Conservation (phyloP, 805 yeast species). For the Yarrowia keelungensis region DNA sequence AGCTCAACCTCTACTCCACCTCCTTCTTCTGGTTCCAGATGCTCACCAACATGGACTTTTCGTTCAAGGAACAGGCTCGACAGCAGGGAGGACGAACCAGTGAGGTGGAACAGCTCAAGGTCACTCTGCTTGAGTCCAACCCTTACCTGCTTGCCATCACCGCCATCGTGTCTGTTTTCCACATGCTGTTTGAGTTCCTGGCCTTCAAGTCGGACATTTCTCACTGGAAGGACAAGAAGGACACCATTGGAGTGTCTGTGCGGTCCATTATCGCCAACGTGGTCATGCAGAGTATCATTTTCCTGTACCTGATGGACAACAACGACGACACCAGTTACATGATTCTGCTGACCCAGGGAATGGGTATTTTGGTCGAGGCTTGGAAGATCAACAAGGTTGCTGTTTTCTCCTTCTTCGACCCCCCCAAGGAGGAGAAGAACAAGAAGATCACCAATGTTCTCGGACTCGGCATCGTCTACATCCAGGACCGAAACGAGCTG, state of each 20-base stretch:
- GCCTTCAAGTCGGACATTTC: constrained; percentile 55
- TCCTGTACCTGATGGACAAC: constrained; percentile 52
- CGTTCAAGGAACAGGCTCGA: constrained; percentile 48
- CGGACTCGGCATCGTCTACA: constrained; percentile 23
- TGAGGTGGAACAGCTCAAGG: constrained; percentile 52
- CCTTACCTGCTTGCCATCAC: constrained; percentile 51
- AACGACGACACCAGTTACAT: constrained; percentile 53
- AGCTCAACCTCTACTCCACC: constrained; percentile 47
- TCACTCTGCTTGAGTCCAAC: constrained; percentile 52
- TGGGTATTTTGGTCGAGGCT: constrained; percentile 53
- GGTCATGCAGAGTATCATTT: constrained; percentile 53
- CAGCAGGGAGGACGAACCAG: constrained; percentile 47
- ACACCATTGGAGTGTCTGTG: constrained; percentile 53
- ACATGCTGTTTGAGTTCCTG: constrained; percentile 52
- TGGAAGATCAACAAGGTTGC: constrained; percentile 55
- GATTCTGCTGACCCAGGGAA: constrained; percentile 52
- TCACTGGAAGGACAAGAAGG: constrained; percentile 54
- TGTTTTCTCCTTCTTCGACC: constrained; percentile 44
- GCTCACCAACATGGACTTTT: constrained; percentile 47
- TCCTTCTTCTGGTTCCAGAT: constrained; percentile 50
- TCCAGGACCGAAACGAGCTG: constrained; percentile 51
- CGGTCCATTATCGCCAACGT: constrained; percentile 54
- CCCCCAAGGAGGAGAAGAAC: constrained; percentile 19
- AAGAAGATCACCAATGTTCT: constrained; percentile 2
- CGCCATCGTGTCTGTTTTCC: constrained; percentile 50